Base-by-base conservation (phyloP, 164 flowering plant genomes). In the Piper longum region DNA sequence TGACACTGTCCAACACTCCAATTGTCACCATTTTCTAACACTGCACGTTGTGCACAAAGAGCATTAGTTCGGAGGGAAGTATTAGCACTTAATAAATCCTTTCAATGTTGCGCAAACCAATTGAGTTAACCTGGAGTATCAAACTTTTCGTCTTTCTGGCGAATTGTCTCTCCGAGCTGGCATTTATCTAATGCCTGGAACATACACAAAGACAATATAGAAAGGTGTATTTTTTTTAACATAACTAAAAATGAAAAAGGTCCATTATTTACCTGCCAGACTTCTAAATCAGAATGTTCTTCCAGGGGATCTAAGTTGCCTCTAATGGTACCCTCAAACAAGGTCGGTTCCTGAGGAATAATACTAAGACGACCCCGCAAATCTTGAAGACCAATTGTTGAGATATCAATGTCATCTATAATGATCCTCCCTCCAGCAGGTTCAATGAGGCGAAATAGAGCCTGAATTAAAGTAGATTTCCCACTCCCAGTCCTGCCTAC, bases 1-100 rank as follows among this genome's bases (percentile, higher is more conserved):
- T 90, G 98, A 68, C 97, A 72, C 70, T 93, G 98, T 59, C 98
- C 98, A 67, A 90, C 95, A 75, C 98, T 93, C 98, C 98, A 93
- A 68, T 93, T 93, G 62, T 93, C 98, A 64, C 98, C 98, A 81
- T 85, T 90, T 76, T 93, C 98, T 16, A 90, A 64, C 65, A 93
- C 98, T 93, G 82, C 67, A 64, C 62, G 62, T 41, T 48, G 54
- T 43, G 59, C 14, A 51, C 57, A 41, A n/a, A 9, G 4, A 43
- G 17, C 14, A 48, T 57, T 44, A 54, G 61, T 57, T 45, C 59
- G 56, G 59, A 19, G 52, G 14, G 9, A 5, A 48, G 3, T 48
- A 14, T 48, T 48, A 9, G 11, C 52, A 3, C 9, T 14, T 48
- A 26, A 26, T 48, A 12, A 48, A 48, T 9, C 9, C 52, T 48